Base-by-base conservation (phyloP, 345 rosid species). In the Citrus maxima region DNA sequence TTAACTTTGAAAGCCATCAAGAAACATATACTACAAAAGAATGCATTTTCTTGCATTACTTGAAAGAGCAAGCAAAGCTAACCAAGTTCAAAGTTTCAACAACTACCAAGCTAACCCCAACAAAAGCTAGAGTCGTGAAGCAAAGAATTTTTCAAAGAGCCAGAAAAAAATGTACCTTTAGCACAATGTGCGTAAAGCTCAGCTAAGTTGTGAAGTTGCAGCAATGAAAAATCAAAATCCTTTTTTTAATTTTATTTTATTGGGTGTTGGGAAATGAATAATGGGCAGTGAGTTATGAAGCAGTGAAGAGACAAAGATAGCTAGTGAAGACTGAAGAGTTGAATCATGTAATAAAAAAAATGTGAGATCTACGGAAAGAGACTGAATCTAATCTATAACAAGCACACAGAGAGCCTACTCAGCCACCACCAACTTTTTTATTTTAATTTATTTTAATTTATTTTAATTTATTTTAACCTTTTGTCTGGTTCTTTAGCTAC, bases 21-120 rank as follows among this genome's bases (percentile, higher is more conserved):
- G 72, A 7, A 51, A 74, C 55, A 69, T 5, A 24, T 67, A 66
- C 24, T 73, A 46, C 49, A 42, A 30, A 42, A 10, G 28, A 55
- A 49, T 60, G 75, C 73, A 65, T 72, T 66, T 68, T 65, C 38
- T 27, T 40, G 63, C 74, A 80, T 72, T 55, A 35, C 82, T 82
- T 80, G 3, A 76, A 80, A 34, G 73, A 69, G 81, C 64, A 76
- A 76, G 66, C 79, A 84, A 77, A 76, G 34, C 67, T 63, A 22
- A 10, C 58, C 51, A 40, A 7, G 35, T 7, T 37, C 61, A 62
- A 51, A 38, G 37, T 79, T 79, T 80, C 86, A 70, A 67, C 90
- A 81, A 61, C 92, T 61, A 79, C 87, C 59, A 71, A 84, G 82
- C 89, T 69, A 80, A 82, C 85, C 68, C 58, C 71, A 60, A 60